Conservation (phyloP, 2,329 filamentous ascomycete genomes). For the Dothistroma septosporum region DNA sequence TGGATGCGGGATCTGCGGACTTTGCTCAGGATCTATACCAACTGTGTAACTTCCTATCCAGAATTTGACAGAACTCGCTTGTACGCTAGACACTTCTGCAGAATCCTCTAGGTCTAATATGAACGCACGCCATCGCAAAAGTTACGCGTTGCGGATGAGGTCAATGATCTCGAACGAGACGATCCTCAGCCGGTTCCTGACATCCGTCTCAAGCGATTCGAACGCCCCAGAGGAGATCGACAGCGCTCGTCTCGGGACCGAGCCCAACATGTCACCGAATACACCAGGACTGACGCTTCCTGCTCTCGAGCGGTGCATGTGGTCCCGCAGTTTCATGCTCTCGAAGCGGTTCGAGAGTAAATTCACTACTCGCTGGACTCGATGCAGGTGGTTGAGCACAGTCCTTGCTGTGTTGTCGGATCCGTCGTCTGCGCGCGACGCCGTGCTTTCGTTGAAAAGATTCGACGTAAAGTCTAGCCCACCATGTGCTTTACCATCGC, state of each 20-base stretch:
- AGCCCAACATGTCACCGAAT: background rate
- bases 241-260: background rate
- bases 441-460: background rate
- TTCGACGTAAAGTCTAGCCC: background rate
- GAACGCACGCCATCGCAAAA: background rate
- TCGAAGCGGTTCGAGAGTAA: background rate
- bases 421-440: background rate
- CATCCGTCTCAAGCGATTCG: background rate
- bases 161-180: background rate
- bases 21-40: background rate
- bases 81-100: background rate
- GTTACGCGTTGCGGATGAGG: background rate
- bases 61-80: background rate
- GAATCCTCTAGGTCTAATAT: background rate
- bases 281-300: background rate
- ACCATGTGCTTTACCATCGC: background rate
- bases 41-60: background rate
- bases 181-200: background rate
- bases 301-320: background rate
- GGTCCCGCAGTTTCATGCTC: background rate
- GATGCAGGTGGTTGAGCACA: background rate
- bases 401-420: background rate
- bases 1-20: background rate
- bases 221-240: background rate
- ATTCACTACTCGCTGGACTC: background rate